Base-by-base conservation (phyloP, 2,329 filamentous ascomycete species). In the Fusarium nanum region DNA sequence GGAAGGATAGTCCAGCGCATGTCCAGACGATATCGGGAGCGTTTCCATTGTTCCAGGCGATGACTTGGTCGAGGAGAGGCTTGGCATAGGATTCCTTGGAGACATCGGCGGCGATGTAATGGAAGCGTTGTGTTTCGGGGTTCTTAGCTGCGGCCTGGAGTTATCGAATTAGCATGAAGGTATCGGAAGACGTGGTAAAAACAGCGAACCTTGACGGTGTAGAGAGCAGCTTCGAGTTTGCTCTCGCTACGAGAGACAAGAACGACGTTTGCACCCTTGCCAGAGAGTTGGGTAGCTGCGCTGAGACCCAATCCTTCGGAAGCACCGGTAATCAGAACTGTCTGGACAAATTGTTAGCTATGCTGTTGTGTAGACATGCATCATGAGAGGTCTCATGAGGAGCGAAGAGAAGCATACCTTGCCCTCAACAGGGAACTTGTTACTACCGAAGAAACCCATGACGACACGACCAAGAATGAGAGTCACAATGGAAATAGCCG, bases 251-350 rank as follows among this genome's bases (percentile, higher is more conserved):
- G 92, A 16, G 95, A 91, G 53, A 98, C 91, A 70, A 98, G 89
- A 68, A 97, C 88, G 58, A 99, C 79, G 79, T 94, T 93, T 64
- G 96, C 95, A 48, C 96, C 96, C 79, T 94, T 94, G 52, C 87
- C 83, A 5, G 95, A 87, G 46, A 99, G 88, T 71, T 94, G 86
- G 54, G 88, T 86, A 7, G 91, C 94, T 22, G 91, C 88, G 54
- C 89, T 89, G 73, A 90, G 89, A 64, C 96, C 96, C 91, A 98
- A 93, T 61, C 96, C 96, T 77, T 98, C 93, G 1, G 96, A 98
- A 32, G 91, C 94, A 48, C 96, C 96, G 1, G 96, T 99, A 55
- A 99, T 84, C 58, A 98, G 84, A 55, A 97, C 86, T 4, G 94
- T 97, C 94, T 97, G 52, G 25, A 56, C 12, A 40, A 16, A 44